Conservation (phyloP, 1,284 basidiomycete genomes). For the Leccinum solheimii region DNA sequence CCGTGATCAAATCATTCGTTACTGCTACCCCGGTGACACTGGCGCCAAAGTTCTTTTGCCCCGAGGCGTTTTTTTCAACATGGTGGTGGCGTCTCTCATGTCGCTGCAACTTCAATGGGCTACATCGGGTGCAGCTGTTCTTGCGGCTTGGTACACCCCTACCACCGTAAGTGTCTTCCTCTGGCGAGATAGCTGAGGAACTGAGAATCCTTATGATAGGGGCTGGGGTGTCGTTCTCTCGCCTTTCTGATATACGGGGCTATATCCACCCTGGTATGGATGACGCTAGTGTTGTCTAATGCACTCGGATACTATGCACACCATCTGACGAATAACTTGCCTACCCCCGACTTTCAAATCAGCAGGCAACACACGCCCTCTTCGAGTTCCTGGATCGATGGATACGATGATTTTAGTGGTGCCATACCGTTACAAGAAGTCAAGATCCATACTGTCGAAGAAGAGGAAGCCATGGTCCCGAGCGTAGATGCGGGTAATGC, state of each 20-base stretch:
- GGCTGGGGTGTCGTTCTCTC: slow-evolving; percentile 42
- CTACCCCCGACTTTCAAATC: neutral
- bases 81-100: slow-evolving; percentile 36
- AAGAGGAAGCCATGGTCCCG: neutral
- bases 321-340: neutral
- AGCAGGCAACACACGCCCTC: neutral
- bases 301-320: slow-evolving; percentile 36
- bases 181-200: neutral
- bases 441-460: neutral
- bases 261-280: slow-evolving; percentile 40
- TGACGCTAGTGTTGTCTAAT: slow-evolving; percentile 39
- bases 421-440: neutral
- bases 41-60: slow-evolving; percentile 24
- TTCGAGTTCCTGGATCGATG: neutral
- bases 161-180: slow-evolving; percentile 27
- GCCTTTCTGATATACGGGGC: slow-evolving; percentile 41
- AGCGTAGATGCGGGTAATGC: neutral
- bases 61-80: slow-evolving; percentile 32
- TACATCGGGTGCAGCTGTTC: slow-evolving; percentile 37
- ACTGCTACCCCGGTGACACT: slow-evolving; percentile 18
- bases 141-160: slow-evolving; percentile 41
- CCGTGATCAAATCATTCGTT: slow-evolving; percentile 26
- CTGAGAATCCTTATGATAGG: slow-evolving; percentile 8
- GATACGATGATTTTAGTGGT: neutral
- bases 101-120: slow-evolving; percentile 42